Evolutionary conservation across 805 yeast genomes (phyloP), one percentile per base, ranked within the genome.

Genomic region (Candida xiaguanensis): DNA sequence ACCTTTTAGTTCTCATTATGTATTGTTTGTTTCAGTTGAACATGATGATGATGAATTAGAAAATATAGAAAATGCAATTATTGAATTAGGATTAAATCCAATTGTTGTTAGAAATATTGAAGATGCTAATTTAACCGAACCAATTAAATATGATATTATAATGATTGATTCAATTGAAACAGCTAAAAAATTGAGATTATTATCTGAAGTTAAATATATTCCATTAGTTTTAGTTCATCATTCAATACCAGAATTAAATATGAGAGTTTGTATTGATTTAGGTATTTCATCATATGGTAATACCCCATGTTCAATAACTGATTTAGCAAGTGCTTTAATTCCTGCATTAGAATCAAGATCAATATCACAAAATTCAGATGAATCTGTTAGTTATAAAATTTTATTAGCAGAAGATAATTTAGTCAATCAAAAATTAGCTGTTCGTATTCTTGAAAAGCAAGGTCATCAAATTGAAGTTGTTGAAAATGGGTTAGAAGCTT

Each of bases 201-300:
- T 85, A 31, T 79, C 87, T 6, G 91, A 84, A 54, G 82, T 87
- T 45, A 87, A 87, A 63, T 86, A 86, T 56, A 82, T 85, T 48
- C 96, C 96, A 11, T 71, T 87, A 52, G 95, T 87, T 4, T 67
- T 87, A 39, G 65, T 87, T 47, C 87, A 81, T 49, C 88, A 85
- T 30, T 77, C 83, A 38, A 76, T 83, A 28, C 88, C 93, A 3
- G 80, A 80, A 34, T 75, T 86, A 51, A 85, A 83, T 52, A 81
- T 87, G 80, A 78, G 86, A 59, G 73, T 81, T 31, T 88, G 95
- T 58, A 70, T 87, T 28, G 95, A 88, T 56, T 67, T 87, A 46
- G 95, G 95, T 51, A 87, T 87, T 40, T 82, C 91, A 8, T 82
- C 93, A 0, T 86, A 85, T 56, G 95, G 95, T 33, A 87, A 85